Conservation (phyloP, 768 basidiomycete genomes). For the Boletus tomentosulus region DNA sequence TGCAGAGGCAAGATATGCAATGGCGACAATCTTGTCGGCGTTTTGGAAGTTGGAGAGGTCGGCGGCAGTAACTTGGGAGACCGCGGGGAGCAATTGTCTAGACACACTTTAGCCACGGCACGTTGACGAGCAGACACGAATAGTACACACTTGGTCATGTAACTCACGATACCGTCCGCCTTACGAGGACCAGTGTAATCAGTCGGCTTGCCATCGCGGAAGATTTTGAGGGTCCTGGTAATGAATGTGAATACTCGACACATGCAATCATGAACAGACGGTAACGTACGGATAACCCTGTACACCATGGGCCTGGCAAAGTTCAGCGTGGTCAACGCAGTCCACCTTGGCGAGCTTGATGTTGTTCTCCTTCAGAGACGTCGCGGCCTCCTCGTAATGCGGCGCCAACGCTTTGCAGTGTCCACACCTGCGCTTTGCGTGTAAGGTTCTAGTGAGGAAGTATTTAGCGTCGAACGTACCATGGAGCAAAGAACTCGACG, state of each 20-base stretch:
- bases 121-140: not conserved
- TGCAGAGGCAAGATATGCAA: constrained; percentile 78
- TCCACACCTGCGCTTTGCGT: constrained; percentile 62
- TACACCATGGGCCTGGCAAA: constrained; percentile 85
- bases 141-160: constrained; percentile 85
- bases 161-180: constrained; percentile 92
- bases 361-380: constrained; percentile 81
- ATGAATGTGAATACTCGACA: not conserved
- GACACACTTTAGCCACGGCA: constrained; percentile 7
- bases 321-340: constrained; percentile 90
- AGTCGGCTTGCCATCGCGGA: constrained; percentile 72
- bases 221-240: constrained; percentile 79
- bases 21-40: constrained; percentile 84
- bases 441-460: not conserved
- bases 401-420: constrained; percentile 96
- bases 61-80: constrained; percentile 70
- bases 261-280: not conserved
- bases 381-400: constrained; percentile 92
- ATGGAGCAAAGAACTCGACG: constrained; percentile 94
- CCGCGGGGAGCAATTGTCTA: constrained; percentile 91
- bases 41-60: constrained; percentile 83
- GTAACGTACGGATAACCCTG: constrained; percentile 87
- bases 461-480: constrained; percentile 39
- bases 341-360: constrained; percentile 96
- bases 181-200: constrained; percentile 91